Base-by-base conservation (phyloP, 495 filamentous ascomycete species). In the Neurospora discreta region DNA sequence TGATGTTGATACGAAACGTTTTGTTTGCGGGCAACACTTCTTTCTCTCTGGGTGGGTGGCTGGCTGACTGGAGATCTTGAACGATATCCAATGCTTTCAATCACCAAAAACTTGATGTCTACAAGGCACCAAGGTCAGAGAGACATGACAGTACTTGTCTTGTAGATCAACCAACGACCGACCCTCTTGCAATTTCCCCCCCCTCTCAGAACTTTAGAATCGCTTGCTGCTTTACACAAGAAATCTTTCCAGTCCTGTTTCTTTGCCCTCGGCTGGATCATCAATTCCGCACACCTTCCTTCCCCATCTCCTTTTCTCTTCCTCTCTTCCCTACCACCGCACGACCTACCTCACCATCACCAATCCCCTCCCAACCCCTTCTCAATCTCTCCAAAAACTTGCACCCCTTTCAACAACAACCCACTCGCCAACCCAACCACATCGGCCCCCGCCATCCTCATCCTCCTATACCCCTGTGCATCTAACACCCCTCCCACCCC, bases 401-500 rank as follows among this genome's bases (percentile, higher is more conserved):
- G 75, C 4, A 89, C 72, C 10, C 90, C 90, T 69, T 85, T 84
- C 69, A 85, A 80, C 23, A 90, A 90, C 38, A 92, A 74, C 44
- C 86, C 90, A 10, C 89, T 92, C 5, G 85, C 91, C 4, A 92
- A 82, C 0, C 85, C 91, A 0, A 91, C 90, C 0, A 84, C 87
- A 18, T 72, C 81, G 0, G 89, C 91, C 1, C 91, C 91, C 5
- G 85, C 89, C n/a, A 73, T 77, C 46, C 81, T 80, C 91, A 92
- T 92, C 72, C 90, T 78, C 73, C 78, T 72, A 76, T 83, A 90
- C 44, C 89, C 90, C 8, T 73, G 85, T 5, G 73, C 80, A 78
- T 91, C 89, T 26, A 78, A 75, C 2, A 93, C 91, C 1, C 91
- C 91, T 0, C 91, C 91, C 5, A 91, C 84, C 0, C 91, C 91